Conservation (phyloP, 345 rosid species). For the Erysimum cheiranthoides region DNA sequence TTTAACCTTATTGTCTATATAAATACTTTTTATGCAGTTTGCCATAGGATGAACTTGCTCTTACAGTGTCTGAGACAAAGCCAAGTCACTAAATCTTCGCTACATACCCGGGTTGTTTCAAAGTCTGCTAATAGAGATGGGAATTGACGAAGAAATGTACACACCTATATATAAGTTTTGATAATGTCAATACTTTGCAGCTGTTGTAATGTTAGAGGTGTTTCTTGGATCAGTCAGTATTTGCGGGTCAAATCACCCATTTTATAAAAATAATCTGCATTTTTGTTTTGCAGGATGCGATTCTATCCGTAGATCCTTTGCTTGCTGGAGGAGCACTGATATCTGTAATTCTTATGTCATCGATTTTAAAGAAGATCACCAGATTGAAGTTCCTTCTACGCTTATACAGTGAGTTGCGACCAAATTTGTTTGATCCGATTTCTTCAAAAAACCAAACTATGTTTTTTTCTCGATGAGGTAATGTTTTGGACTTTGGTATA, state of each 20-base stretch:
- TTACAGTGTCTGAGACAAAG: no score
- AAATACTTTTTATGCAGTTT: no score
- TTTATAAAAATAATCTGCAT: neutral
- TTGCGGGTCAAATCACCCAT: neutral
- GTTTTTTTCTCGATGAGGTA: neutral
- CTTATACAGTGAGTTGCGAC: constrained; percentile 53
- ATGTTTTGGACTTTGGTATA: no score
- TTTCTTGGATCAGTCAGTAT: neutral
- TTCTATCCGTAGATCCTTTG: constrained; percentile 81
- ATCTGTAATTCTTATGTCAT: constrained; percentile 55
- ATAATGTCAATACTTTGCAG: constrained; percentile 27
- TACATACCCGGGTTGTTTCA: constrained; percentile 70
- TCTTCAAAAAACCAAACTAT: neutral
- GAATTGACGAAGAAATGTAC: constrained; percentile 93
- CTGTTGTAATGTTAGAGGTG: neutral
- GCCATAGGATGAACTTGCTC: no score
- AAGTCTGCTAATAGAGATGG: constrained; percentile 72
- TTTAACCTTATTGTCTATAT: no score
- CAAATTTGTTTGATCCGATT: constrained; percentile 8
- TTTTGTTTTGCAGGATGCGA: constrained; percentile 59
- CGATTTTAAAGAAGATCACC: constrained; percentile 51
- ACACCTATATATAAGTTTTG: constrained; percentile 96
- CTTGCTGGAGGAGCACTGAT: constrained; percentile 70
- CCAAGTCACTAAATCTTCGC: no score
- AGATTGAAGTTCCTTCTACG: constrained; percentile 57